A percentile compares a stretch with the other conserved stretches of the same genome.
Evolutionary conservation across 179 eudicot genomes (phyloP).

Genomic region (Sideroxylon spinosum): DNA sequence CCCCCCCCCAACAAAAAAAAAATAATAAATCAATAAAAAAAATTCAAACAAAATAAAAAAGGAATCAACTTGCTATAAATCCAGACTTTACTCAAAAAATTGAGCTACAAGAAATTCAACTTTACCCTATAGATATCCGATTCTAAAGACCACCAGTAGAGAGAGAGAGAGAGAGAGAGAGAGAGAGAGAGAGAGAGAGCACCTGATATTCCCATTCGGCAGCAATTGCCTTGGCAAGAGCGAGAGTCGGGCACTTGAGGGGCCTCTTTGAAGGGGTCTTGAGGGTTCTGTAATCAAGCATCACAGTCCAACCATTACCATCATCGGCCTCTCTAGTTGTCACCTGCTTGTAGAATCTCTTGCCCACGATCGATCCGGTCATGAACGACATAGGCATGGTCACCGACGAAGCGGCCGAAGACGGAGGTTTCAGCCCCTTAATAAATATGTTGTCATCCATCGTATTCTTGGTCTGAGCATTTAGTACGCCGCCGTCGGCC

Average conservation of each 20-base stretch:
- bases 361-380: slow-evolving; percentile 89
- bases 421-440: slow-evolving; percentile 26
- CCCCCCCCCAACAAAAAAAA: background rate
- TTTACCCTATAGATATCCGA: background rate
- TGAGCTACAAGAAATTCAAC: slow-evolving; percentile 1
- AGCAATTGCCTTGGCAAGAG: slow-evolving; percentile 81
- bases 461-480: slow-evolving; percentile 7
- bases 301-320: slow-evolving; percentile 78
- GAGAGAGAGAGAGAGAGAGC: slow-evolving; percentile 6
- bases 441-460: slow-evolving; percentile 29
- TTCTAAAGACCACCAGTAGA: background rate
- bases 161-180: background rate
- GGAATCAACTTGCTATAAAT: background rate
- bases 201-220: slow-evolving; percentile 99
- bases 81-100: background rate
- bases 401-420: slow-evolving; percentile 47
- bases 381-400: slow-evolving; percentile 81
- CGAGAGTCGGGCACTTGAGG: slow-evolving; percentile 62
- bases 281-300: slow-evolving; percentile 88
- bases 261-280: slow-evolving; percentile 75
- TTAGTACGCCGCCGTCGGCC: slow-evolving; percentile 17
- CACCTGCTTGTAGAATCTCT: slow-evolving; percentile 68
- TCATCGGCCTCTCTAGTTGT: slow-evolving; percentile 74
- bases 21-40: background rate
- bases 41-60: background rate